Evolutionary conservation across 2,329 filamentous ascomycete species (phyloP).

Genomic region (Westerdykella aurantiaca): DNA sequence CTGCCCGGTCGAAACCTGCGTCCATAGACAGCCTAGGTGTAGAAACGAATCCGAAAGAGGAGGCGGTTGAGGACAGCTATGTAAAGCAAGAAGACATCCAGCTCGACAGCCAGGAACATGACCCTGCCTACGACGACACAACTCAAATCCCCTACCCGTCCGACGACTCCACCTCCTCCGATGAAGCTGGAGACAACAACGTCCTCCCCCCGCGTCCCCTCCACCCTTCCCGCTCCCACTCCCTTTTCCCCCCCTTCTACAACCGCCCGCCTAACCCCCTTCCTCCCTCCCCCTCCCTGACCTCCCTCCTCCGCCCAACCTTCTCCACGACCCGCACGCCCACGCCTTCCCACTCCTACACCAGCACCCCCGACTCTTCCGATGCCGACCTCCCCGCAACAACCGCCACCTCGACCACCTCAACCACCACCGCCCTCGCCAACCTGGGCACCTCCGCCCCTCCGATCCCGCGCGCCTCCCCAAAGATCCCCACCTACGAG

Average conservation of each 20-base stretch:
- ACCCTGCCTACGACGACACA: too few relatives aligned
- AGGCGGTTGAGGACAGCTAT: too few relatives aligned
- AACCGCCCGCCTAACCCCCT: constrained; percentile 7
- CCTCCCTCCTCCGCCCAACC: background rate
- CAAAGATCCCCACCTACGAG: constrained; percentile 97
- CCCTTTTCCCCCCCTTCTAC: constrained; percentile 3
- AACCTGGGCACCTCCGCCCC: constrained; percentile 55
- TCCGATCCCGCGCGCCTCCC: constrained; percentile 74
- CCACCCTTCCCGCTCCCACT: constrained; percentile 1
- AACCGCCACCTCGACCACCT: constrained; percentile 15
- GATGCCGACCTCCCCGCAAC: constrained; percentile 60
- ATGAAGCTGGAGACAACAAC: constrained; percentile 4
- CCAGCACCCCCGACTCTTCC: constrained; percentile 85
- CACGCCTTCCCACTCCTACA: constrained; percentile 55
- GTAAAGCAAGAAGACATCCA: too few relatives aligned
- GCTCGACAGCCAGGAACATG: background rate
- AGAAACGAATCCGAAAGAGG: too few relatives aligned
- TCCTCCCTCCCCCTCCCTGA: background rate
- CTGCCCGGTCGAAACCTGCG: background rate
- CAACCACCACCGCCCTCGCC: constrained; percentile 55
- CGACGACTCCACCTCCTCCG: background rate
- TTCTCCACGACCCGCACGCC: constrained; percentile 3
- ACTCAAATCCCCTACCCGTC: background rate
- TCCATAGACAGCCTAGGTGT: too few relatives aligned
- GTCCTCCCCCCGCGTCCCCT: constrained; percentile 2